Base-by-base conservation (phyloP, 768 basidiomycete genomes). In the Psilocybe cyanescens region DNA sequence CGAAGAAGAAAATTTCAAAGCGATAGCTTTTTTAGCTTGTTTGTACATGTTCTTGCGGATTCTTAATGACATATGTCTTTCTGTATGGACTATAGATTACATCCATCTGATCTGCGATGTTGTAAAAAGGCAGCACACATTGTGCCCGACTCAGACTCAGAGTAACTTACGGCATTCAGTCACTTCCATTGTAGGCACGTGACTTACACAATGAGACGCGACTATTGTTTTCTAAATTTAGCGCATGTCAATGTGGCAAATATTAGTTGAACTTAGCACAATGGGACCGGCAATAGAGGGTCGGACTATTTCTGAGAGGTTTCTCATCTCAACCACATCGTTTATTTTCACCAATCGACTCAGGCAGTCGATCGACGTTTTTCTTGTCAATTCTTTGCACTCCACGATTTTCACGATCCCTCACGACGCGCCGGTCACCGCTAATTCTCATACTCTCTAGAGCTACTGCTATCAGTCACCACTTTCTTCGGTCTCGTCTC, bases 1-100 rank as follows among this genome's bases (percentile, higher is more conserved):
- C 74, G 4, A 83, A 80, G 70, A 79, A 74, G 65, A 76, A 73
- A 61, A 39, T 61, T 7, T 29, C 48, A 17, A 67, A 64, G 39
- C 52, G 59, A 17, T 65, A 60, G 30, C 16, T 53, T 50, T n/a
- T 9, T 48, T 48, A 24, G 8, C 28, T 28, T 48, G 24, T 24
- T 24, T 24, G 24, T 24, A 24, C 24, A 24, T 24, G 24, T 24
- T 24, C 24, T 24, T 24, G 24, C 24, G 24, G 24, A 24, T 24
- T 24, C 24, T 24, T 24, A 24, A 24, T 24, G 24, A 24, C 24
- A 24, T 24, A 24, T 24, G 24, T 24, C 24, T 24, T 24, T 24
- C 24, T 24, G 24, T 24, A 24, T 24, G 24, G 24, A 24, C 24
- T 24, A 24, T 24, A 24, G 24, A 24, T 24, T 24, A 24, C 24